These are phyloP conservation scores for Alternaria sp. DNA, from an alignment of 2,329 filamentous ascomycete genomes.

Conservation along the genomic window DNA sequence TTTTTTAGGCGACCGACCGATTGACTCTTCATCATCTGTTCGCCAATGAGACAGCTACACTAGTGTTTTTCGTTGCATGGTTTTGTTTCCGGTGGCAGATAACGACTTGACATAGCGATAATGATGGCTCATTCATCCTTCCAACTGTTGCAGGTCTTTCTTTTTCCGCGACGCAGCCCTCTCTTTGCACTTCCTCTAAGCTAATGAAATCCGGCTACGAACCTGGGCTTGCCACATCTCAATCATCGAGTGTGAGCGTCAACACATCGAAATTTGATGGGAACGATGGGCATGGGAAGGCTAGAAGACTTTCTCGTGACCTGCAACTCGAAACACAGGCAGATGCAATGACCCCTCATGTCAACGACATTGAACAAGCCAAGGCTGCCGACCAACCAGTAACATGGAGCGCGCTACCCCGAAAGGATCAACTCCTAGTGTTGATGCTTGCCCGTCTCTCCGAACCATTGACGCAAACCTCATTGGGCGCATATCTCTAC, in stretches of 20 bases:
- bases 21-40: background rate
- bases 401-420: conserved; percentile 76
- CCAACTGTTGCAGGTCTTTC: background rate
- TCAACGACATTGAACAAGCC: conserved; percentile 34
- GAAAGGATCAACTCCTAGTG: conserved; percentile 79
- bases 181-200: background rate
- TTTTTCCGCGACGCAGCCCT: background rate
- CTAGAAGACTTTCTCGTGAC: conserved; percentile 15
- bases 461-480: conserved; percentile 81
- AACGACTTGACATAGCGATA: background rate
- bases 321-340: conserved; percentile 34
- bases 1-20: conserved; percentile 2
- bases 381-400: conserved; percentile 57
- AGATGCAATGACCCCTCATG: conserved; percentile 23
- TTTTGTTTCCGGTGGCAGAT: background rate
- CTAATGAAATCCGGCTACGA: background rate
- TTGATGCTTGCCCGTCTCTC: conserved; percentile 80
- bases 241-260: background rate
- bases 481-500: conserved; percentile 74
- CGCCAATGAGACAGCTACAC: conserved; percentile 2
- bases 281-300: background rate
- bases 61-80: background rate
- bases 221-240: background rate
- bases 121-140: background rate
- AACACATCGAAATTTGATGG: background rate